These are phyloP conservation scores for Reticulascus tulasneorum DNA, from an alignment of 2,329 filamentous ascomycete genomes.

Conservation along the genomic window DNA sequence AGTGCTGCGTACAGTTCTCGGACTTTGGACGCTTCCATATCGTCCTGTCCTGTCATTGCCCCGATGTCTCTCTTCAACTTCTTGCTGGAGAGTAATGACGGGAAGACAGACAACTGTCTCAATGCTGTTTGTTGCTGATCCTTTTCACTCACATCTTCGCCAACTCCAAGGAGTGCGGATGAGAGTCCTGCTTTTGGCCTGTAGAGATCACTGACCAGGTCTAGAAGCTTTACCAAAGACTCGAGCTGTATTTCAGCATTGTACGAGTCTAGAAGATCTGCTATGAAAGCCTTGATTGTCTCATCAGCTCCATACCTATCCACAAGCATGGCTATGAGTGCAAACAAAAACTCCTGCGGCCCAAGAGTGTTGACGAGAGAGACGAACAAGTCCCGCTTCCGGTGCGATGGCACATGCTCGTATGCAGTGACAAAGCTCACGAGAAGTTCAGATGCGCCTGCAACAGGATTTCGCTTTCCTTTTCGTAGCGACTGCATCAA, in stretches of 20 bases:
- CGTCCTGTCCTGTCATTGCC: slow-evolving; percentile 56
- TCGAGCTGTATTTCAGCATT: slow-evolving; percentile 71
- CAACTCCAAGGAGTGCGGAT: slow-evolving; percentile 61
- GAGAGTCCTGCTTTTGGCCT: slow-evolving; percentile 72
- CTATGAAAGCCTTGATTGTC: slow-evolving; percentile 69
- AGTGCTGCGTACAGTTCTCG: slow-evolving; percentile 66
- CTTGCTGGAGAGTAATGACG: slow-evolving; percentile 54
- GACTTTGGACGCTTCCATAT: slow-evolving; percentile 62
- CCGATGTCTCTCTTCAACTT: slow-evolving; percentile 53
- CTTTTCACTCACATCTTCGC: slow-evolving; percentile 38
- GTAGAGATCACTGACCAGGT: slow-evolving; percentile 71
- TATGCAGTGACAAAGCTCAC: slow-evolving; percentile 95
- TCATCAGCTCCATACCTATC: slow-evolving; percentile 81
- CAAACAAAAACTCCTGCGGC: slow-evolving; percentile 80
- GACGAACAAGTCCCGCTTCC: slow-evolving; percentile 76
- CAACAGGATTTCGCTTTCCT: slow-evolving; percentile 72
- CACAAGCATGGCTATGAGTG: slow-evolving; percentile 82
- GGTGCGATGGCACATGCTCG: slow-evolving; percentile 88
- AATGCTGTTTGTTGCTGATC: slow-evolving; percentile 39
- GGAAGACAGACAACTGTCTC: slow-evolving; percentile 53
- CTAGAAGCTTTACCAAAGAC: slow-evolving; percentile 72
- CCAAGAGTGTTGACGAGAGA: slow-evolving; percentile 83
- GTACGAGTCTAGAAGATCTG: slow-evolving; percentile 70
- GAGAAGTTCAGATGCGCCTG: slow-evolving; percentile 83
- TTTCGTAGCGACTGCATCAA: slow-evolving; percentile 80